Percentiles rank a stretch among this genome's conserved stretches.
Conservation (phyloP, 345 rosid species). For the Eucalyptus urophylla region DNA sequence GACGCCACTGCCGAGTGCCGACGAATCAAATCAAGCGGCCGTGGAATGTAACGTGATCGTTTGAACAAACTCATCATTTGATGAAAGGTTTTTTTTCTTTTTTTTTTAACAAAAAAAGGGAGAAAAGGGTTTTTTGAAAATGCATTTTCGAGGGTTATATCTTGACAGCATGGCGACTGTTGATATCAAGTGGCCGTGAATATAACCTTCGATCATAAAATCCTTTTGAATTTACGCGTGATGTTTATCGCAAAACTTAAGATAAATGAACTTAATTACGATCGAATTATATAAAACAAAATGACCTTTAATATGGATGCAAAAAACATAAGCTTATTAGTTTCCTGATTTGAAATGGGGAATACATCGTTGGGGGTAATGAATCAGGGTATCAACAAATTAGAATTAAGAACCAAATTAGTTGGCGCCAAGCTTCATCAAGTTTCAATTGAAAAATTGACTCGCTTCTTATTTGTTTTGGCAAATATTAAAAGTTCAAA, state of each 20-base stretch:
- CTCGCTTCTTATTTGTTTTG: not conserved
- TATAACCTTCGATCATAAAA: not conserved
- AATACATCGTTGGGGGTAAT: not conserved
- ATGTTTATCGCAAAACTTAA: not conserved
- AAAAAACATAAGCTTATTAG: not conserved
- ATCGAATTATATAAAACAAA: not conserved
- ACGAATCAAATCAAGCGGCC: not conserved
- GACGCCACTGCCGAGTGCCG: not conserved
- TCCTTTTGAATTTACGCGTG: accelerated
- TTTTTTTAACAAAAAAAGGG: too few species aligned
- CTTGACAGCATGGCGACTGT: not conserved
- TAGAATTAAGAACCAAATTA: accelerated
- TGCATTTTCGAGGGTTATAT: not conserved
- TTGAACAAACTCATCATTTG: too few species aligned
- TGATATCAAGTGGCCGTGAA: not conserved
- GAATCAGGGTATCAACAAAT: not conserved
- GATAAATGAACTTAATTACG: not conserved
- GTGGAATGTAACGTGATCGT: not conserved
- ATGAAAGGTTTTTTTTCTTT: too few species aligned
- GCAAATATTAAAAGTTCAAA: not conserved
- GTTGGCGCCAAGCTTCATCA: not conserved
- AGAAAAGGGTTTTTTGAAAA: too few species aligned
- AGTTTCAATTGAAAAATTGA: accelerated
- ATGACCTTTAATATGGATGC: too few species aligned
- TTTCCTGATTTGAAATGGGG: not conserved